phyloP scores from a whole-genome alignment of 2,329 filamentous ascomycete genomes.

The Ophiostoma pallidulum region DNA sequence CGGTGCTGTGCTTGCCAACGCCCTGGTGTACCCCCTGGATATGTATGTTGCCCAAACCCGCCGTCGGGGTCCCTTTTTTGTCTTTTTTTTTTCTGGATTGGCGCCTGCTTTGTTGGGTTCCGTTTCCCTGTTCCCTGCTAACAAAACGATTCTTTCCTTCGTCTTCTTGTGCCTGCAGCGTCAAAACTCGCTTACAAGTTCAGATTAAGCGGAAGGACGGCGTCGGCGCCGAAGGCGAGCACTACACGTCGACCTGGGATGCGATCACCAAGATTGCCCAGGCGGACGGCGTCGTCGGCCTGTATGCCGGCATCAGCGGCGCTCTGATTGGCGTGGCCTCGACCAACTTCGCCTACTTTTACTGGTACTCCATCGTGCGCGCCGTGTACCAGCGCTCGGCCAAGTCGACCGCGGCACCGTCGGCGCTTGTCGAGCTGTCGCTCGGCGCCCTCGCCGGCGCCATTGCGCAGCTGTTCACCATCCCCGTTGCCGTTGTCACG shows the following conservation, averaged over 20 bases:
- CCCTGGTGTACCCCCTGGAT: conserved; percentile 90
- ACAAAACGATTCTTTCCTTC: no score
- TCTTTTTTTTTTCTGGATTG: neutral
- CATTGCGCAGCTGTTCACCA: conserved; percentile 89
- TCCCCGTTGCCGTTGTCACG: conserved; percentile 90
- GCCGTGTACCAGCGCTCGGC: conserved; percentile 62
- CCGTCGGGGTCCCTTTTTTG: no score
- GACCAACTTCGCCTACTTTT: conserved; percentile 99
- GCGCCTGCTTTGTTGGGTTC: neutral
- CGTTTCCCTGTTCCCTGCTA: no score
- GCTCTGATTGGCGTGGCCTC: conserved; percentile 86
- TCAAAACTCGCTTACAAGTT: conserved; percentile 93
- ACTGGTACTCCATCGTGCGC: conserved; percentile 91
- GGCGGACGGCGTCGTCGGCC: conserved; percentile 67
- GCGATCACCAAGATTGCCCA: conserved; percentile 76
- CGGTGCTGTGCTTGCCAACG: conserved; percentile 89
- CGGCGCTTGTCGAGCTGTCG: conserved; percentile 71
- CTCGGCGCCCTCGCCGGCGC: conserved; percentile 84
- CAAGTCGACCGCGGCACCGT: conserved; percentile 46
- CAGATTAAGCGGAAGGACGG: conserved; percentile 62
- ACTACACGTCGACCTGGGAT: conserved; percentile 83
- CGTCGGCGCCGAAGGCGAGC: conserved; percentile 41
- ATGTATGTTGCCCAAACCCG: conserved; percentile 68
- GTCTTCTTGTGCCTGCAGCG: no score
- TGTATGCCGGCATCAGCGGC: conserved; percentile 84